phyloP scores from a whole-genome alignment of 768 basidiomycete genomes.

The Suillus sp. region DNA sequence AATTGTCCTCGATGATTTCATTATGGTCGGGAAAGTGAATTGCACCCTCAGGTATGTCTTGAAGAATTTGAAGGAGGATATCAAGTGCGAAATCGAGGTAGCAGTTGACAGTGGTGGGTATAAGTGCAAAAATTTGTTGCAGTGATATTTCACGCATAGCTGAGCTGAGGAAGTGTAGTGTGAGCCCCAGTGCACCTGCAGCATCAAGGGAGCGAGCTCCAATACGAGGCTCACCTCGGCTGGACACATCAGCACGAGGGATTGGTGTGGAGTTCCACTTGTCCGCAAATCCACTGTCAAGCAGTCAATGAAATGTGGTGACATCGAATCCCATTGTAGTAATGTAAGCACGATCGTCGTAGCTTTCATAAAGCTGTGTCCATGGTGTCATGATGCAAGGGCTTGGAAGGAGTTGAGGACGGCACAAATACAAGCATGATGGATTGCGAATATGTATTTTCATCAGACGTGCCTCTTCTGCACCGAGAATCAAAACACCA shows the following conservation, averaged over 20 bases:
- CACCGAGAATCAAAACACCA: not conserved
- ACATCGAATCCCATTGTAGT: constrained; percentile 31
- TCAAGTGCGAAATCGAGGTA: not conserved
- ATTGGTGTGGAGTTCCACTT: too few relatives aligned
- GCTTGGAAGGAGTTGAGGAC: too few relatives aligned
- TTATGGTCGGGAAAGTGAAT: not conserved
- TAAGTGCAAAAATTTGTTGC: constrained; percentile 16
- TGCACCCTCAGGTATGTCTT: not conserved
- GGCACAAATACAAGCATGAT: too few relatives aligned
- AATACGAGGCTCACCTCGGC: too few relatives aligned
- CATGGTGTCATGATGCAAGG: constrained; percentile 38
- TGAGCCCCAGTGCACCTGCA: too few relatives aligned
- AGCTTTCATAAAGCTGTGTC: constrained; percentile 34
- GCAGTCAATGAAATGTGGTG: constrained; percentile 37
- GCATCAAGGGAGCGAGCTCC: too few relatives aligned
- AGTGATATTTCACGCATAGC: constrained; percentile 38
- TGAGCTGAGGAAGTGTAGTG: too few relatives aligned
- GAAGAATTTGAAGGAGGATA: not conserved
- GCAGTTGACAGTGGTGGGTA: not conserved
- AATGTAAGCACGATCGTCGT: too few relatives aligned
- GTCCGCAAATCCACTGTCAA: constrained; percentile 39
- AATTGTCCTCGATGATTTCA: not conserved
- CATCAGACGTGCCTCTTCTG: too few relatives aligned
- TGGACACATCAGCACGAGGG: too few relatives aligned
- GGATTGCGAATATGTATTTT: too few relatives aligned